Evolutionary conservation across 2,329 filamentous ascomycete genomes (phyloP), one percentile per base, ranked within the genome.

Genomic region (Aspergillus sp.): DNA sequence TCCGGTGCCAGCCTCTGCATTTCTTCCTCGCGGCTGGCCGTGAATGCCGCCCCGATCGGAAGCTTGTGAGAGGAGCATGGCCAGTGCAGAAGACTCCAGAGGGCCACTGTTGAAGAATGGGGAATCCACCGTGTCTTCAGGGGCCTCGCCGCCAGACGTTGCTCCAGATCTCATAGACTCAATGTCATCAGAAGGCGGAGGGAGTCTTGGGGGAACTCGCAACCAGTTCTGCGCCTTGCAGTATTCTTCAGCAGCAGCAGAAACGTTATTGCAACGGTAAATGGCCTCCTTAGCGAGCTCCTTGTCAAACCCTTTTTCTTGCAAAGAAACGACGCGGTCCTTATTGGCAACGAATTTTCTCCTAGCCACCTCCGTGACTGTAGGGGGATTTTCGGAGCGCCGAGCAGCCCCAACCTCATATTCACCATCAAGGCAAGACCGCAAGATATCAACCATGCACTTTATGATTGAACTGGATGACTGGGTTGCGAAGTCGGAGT

Each of bases 381-480:
- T 62, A 22, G 74, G 75, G 10, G 77, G 72, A 50, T 82, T 81
- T 44, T 89, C 85, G 7, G 75, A 68, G 48, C 77, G 82, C 60
- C 74, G 84, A 61, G 76, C 78, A 15, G 81, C 86, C 50, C 76
- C 77, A 7, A 74, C 68, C 64, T 98, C 93, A 48, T 81, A 77
- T 47, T 95, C 89, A n/a, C 81, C 86, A 49, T 83, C 79, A 9
- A 90, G 79, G 13, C 94, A 84, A 4, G 81, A 81, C 57, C 87
- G 88, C 49, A 98, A 74, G 42, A 95, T 91, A 27, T 90, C 86
- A 50, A 97, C 82, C 12, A 95, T 74, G 46, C 83, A 85, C 57
- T 88, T 86, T 15, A 93, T 81, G 38, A 90, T 86, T 19, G 83
- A 78, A 20, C 83, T 84, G 3, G 86, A 83, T 1, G 89, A 81